Evolutionary conservation across 345 rosid genomes (phyloP).

Genomic region (Populus ilicifolia): DNA sequence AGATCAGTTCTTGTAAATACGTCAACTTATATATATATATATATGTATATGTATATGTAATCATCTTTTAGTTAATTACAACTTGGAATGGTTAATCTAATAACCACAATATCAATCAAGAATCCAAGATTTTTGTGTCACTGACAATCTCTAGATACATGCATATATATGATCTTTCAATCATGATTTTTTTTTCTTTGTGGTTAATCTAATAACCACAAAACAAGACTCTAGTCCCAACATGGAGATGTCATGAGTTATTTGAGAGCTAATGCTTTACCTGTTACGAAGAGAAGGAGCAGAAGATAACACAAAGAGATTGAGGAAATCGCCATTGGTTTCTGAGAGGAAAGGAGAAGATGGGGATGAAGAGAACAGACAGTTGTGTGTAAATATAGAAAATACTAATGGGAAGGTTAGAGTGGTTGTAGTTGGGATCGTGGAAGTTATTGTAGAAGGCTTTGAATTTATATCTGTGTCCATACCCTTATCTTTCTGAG

Average conservation of each 20-base stretch:
- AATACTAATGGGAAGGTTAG: conserved; percentile 5
- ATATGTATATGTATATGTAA: too few species aligned
- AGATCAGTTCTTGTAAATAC: too few species aligned
- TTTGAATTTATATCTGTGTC: neutral
- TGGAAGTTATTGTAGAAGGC: conserved; percentile 8
- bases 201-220: too few species aligned
- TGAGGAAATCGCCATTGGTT: conserved; percentile 16
- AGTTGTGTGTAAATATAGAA: neutral
- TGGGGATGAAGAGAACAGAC: neutral
- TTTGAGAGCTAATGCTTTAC: neutral
- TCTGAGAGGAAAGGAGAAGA: neutral
- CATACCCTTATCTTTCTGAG: neutral
- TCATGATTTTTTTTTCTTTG: too few species aligned
- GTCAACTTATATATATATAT: too few species aligned
- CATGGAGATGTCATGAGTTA: too few species aligned
- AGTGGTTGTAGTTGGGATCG: conserved; percentile 15
- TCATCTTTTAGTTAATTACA: too few species aligned
- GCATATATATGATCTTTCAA: too few species aligned
- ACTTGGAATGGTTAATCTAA: too few species aligned
- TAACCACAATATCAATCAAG: too few species aligned
- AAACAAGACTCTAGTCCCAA: neutral
- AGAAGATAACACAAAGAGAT: conserved; percentile 11
- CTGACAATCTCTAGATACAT: too few species aligned
- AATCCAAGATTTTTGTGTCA: too few species aligned
- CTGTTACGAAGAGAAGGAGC: conserved; percentile 24